Evolutionary conservation across 768 basidiomycete species (phyloP), one percentile per base, ranked within the genome.

Genomic region (Xanthoconium purpureum): DNA sequence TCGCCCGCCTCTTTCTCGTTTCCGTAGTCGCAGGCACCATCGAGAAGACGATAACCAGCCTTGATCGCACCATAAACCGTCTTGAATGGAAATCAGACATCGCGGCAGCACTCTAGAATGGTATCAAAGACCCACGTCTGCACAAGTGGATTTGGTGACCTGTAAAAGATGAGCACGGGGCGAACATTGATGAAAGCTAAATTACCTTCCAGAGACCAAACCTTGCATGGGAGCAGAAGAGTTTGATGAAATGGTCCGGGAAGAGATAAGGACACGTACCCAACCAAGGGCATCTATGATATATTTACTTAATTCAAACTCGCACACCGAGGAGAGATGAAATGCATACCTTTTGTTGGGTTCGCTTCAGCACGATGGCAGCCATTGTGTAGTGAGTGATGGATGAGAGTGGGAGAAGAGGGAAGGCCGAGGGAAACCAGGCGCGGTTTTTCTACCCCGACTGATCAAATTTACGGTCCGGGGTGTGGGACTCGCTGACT

Each of bases 11-110:
- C 85, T 65, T 85, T 89, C 74, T 96, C 94, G 61, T 96, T 95
- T 9, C 89, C 92, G 69, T 93, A 94, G 74, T 91, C 90, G 61
- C 84, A 83, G 33, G 91, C 91, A 57, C 89, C 87, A 54, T 94
- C 92, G 53, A 96, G 78, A 52, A 96, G 87, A 58, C 93, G 84
- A 70, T 92, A 94, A 1, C 94, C 93, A 28, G 79, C 77, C 70
- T 91, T 91, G 75, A 94, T 88, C 17, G 93, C 91, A 55, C 86
- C 75, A 77, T 92, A 93, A 49, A 95, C 91, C 51, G 81, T 84
- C 83, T 91, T 64, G 37, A 47, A 42, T 36, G 13, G 20, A 50
- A 6, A 20, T 66, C 38, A 62, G 59, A 5, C 11, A 46, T n/a
- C 30, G 39, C 18, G 32, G 15, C 8, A 37, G 13, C 15, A 13